Evolutionary conservation across 139 green algal species (phyloP), one percentile per base, ranked within the genome.

Genomic region (Picochlorum sp.): DNA sequence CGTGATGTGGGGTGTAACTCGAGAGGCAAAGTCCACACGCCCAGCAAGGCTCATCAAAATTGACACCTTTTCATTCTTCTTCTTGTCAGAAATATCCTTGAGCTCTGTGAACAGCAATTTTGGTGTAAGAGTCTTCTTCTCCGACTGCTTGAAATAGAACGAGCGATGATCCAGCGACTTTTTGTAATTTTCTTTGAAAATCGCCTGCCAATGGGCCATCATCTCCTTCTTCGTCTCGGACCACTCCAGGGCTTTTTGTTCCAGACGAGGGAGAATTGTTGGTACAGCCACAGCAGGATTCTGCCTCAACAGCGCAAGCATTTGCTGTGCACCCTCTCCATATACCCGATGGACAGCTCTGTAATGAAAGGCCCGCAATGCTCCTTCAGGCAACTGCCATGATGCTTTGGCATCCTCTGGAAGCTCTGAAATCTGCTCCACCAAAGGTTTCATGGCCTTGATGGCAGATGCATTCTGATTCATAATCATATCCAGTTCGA

Each of bases 71-170:
- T 83, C 76, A 60, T 71, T 45, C 20, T 77, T 69, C 6, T 76
- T 74, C 67, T 80, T 73, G 67, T 98, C 92, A 23, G 74, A 80
- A n/a, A 81, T 65, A 45, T 98, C 92, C 64, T 84, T 87, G 38
- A 97, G 82, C 74, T 97, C 92, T 20, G 72, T 26, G 62, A 97
- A 62, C 79, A 98, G 84, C 56, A 72, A 77, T 78, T 95, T 97
- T 24, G 76, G 68, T 81, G 64, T 86, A 55, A 99, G 83, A 56
- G 75, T 83, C 77, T 94, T 95, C 83, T 98, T 98, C 68, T 98
- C 92, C 18, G 74, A 77, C 75, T 98, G 94, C 80, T 99, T 99
- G 85, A 98, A 99, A 83, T 99, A 99, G 81, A 98, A 98, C 70
- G 74, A 89, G 64, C 90, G 88, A 78, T 98, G 92, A 82, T 99